phyloP scores from a whole-genome alignment of 2,329 filamentous ascomycete genomes.

The Fusarium bactridioides region DNA sequence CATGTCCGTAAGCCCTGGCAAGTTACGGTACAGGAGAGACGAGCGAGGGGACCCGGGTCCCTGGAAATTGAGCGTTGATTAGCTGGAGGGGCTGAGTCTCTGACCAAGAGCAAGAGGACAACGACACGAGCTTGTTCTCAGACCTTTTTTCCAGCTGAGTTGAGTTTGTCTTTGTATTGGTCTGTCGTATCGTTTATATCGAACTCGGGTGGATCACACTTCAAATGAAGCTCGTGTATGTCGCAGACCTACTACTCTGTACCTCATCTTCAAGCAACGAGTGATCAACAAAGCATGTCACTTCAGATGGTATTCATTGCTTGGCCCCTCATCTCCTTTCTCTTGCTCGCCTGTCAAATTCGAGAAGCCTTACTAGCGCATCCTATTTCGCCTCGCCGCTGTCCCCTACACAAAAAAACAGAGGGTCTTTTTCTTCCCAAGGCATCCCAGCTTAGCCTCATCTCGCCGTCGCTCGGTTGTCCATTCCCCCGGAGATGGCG shows the following conservation, averaged over 20 bases:
- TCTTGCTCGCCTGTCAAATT: conserved; percentile 17
- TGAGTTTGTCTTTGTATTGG: background rate
- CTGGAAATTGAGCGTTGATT: conserved; percentile 39
- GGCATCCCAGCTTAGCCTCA: conserved; percentile 35
- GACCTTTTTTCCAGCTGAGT: background rate
- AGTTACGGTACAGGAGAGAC: background rate
- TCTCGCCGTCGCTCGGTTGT: conserved; percentile 30
- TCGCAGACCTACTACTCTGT: background rate
- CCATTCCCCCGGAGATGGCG: conserved; percentile 38
- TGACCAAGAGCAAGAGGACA: background rate
- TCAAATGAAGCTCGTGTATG: conserved; percentile 11
- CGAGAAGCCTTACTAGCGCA: conserved; percentile 21
- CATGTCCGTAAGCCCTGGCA: conserved; percentile 15
- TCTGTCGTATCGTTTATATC: background rate
- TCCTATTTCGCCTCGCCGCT: conserved; percentile 18
- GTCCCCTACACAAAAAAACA: background rate
- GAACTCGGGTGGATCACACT: conserved; percentile 6
- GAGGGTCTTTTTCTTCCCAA: background rate
- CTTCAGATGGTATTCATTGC: background rate
- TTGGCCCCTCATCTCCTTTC: conserved; percentile 18
- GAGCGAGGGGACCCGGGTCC: conserved; percentile 22
- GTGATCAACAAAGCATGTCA: conserved; percentile 8
- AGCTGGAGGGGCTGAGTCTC: conserved; percentile 10
- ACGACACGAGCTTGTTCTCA: background rate
- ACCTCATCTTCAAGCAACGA: background rate